phyloP scores from a whole-genome alignment of 176 grass and related monocot species.

The Paspalum notatum region DNA sequence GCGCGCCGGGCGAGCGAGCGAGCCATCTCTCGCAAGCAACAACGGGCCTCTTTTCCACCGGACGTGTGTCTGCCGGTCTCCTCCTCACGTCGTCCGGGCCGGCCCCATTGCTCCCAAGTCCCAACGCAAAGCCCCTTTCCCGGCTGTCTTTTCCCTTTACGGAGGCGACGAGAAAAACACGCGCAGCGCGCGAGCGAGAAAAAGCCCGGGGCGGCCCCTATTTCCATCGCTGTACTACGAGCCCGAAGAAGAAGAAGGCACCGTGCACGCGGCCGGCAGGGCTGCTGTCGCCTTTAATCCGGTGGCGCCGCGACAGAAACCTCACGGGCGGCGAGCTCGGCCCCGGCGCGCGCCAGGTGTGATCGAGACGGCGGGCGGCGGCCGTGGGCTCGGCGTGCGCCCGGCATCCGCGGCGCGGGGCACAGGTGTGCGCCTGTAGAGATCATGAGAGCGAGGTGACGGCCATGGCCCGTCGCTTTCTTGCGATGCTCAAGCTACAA shows the following conservation, averaged over 20 bases:
- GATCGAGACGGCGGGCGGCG: conserved; percentile 1
- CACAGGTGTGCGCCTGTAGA: conserved; percentile 26
- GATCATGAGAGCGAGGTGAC: conserved; percentile 1
- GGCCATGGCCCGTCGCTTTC: conserved; percentile 11
- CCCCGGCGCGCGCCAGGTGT: not conserved
- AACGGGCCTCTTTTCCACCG: not conserved
- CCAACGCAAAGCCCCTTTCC: not conserved
- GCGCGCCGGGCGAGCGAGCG: not conserved
- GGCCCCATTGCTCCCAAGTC: not conserved
- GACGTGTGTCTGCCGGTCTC: not conserved
- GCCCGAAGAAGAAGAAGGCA: not conserved
- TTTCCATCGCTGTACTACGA: not conserved
- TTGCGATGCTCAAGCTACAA: conserved; percentile 12
- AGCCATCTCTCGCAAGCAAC: not conserved
- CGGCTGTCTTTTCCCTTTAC: not conserved
- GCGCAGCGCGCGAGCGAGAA: not conserved
- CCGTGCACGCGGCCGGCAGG: too few relatives aligned
- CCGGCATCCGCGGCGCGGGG: not conserved
- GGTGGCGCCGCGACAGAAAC: not conserved
- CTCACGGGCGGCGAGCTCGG: not conserved
- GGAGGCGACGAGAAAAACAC: not conserved
- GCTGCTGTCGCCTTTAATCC: not conserved
- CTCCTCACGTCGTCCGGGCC: not conserved
- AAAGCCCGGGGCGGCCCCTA: not conserved
- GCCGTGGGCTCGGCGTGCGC: not conserved